phyloP scores from a whole-genome alignment of 2,329 filamentous ascomycete genomes.

The Colletotrichum chrysophilum region DNA sequence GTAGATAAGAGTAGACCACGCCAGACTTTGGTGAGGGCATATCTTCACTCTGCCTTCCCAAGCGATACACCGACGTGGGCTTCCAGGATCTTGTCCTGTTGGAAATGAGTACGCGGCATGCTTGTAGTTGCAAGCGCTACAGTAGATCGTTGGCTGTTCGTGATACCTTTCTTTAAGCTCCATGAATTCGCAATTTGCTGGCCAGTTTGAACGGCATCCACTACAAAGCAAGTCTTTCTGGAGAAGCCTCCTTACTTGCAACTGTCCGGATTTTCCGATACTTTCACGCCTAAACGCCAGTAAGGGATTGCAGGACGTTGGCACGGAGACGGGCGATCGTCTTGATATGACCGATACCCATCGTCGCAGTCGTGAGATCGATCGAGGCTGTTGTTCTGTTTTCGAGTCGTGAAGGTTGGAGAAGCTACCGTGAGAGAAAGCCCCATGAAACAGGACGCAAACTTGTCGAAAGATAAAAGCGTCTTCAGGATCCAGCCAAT shows the following conservation, averaged over 20 bases:
- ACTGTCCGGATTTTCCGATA: neutral
- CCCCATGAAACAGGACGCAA: neutral
- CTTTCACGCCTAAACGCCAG: neutral
- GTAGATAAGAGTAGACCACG: neutral
- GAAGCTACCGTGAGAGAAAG: neutral
- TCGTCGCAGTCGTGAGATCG: neutral
- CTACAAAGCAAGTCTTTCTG: neutral
- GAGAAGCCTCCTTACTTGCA: neutral
- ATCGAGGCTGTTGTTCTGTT: rapidly evolving
- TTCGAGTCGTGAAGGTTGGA: neutral
- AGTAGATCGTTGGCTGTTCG: neutral
- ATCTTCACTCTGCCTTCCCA: neutral
- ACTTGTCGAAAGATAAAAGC: neutral
- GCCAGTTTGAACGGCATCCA: neutral
- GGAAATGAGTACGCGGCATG: neutral
- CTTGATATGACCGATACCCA: neutral
- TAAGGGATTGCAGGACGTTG: neutral
- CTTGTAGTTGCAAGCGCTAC: neutral
- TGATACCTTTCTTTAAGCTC: neutral
- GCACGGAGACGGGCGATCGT: rapidly evolving
- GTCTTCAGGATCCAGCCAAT: neutral
- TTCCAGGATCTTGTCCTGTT: neutral
- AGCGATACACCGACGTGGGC: neutral
- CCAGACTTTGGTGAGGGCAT: neutral
- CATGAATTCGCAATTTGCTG: neutral